Evolutionary conservation across 2,329 filamentous ascomycete genomes (phyloP), one percentile per base, ranked within the genome.

Genomic region (Colletotrichum lentis): DNA sequence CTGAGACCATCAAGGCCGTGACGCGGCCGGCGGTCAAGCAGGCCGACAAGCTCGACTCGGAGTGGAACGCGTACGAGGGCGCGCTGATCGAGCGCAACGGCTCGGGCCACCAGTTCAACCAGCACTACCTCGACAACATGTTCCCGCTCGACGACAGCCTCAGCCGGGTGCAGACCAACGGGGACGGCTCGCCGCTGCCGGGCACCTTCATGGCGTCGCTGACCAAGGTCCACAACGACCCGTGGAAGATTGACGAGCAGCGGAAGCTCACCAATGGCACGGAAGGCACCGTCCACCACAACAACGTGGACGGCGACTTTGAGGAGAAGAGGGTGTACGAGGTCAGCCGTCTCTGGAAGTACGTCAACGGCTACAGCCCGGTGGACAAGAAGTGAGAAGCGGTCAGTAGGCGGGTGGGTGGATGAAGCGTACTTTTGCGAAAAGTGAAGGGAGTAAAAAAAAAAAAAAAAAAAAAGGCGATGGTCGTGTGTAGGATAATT

Each of bases 41-140:
- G 56, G 56, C 56, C n/a, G 47, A 39, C n/a, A 46, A 49, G 7
- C 43, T 58, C 2, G 31, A 46, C 31, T 20, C 56, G n/a, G 56
- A 58, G 49, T 59, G 77, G 70, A 46, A 77, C 75, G 1, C 77
- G 18, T 62, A 24, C 18, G 39, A 82, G 89, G 68, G 86, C 87
- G 56, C 84, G 87, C 54, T 90, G 89, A 74, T 90, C 50, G 86
- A 86, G 16, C 80, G 84, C 22, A 82, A 79, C 10, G 79, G 81
- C 3, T 85, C 86, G 4, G 86, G 86, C 0, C 87, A 89, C 66
- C 85, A 88, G 71, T 79, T 89, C 73, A 83, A 82, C 70, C 86
- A 89, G 75, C 87, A 89, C 72, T 89, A 89, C 62, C 80, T 89
- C 0, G 84, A 88, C 69, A 84, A 82, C 67, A 88, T 89, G 84